A percentile compares a stretch with the other conserved stretches of the same genome.
Conservation (phyloP, 345 rosid species). For the Eucalyptus curtisii region DNA sequence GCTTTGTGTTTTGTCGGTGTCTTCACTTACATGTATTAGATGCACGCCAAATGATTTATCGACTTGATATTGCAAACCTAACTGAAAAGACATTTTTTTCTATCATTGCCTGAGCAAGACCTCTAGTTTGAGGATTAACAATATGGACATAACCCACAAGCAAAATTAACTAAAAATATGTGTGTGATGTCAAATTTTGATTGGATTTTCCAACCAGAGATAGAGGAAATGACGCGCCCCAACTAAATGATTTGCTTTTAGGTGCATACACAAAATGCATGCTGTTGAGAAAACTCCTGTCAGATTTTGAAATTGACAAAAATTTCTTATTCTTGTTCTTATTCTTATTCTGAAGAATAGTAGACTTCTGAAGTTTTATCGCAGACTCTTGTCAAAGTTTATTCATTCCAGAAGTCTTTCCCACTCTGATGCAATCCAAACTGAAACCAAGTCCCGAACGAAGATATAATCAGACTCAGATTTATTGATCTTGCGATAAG, state of each 20-base stretch:
- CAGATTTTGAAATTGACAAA: too few species aligned
- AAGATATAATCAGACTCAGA: too few species aligned
- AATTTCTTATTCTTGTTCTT: too few species aligned
- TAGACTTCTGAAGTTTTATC: too few species aligned
- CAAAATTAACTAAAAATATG: neutral
- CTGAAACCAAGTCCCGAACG: too few species aligned
- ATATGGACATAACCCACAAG: neutral
- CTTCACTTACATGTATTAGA: neutral
- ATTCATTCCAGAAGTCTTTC: too few species aligned
- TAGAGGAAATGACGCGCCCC: neutral
- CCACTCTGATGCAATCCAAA: too few species aligned
- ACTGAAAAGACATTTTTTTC: neutral
- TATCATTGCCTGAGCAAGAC: neutral
- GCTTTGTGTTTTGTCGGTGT: neutral
- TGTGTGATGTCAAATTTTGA: neutral
- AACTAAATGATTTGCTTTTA: neutral
- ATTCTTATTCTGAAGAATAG: too few species aligned
- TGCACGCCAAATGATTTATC: neutral
- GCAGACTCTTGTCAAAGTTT: too few species aligned
- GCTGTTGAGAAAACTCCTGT: neutral
- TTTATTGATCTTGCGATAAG: too few species aligned
- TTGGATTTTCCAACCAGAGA: neutral
- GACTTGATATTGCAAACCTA: too few species aligned
- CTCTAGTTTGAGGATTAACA: neutral
- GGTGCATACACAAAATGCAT: neutral